Conservation (phyloP, 1,284 basidiomycete species). For the Sporisorium scitamineum region DNA sequence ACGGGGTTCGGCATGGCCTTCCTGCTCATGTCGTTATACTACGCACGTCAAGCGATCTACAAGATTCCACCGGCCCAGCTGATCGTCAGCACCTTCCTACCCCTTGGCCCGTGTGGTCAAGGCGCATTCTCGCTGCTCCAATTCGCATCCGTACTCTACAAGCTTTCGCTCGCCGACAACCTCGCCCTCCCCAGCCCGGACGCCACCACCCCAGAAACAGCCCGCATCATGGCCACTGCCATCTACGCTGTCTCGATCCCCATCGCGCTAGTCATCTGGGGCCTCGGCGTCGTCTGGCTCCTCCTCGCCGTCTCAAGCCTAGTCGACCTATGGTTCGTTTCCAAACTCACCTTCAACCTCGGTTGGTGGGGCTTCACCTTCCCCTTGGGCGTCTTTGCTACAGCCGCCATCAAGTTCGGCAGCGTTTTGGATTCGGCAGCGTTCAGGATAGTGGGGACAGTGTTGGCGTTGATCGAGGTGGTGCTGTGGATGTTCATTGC, state of each 20-base stretch:
- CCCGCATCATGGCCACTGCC: slow-evolving; percentile 50
- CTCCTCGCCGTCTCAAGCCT: slow-evolving; percentile 68
- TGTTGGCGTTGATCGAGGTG: slow-evolving; percentile 48
- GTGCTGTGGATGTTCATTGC: slow-evolving; percentile 49
- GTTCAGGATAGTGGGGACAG: slow-evolving; percentile 51
- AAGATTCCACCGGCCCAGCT: slow-evolving; percentile 71
- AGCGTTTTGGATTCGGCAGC: slow-evolving; percentile 46
- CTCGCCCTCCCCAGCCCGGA: slow-evolving; percentile 18
- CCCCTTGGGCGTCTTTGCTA: slow-evolving; percentile 58
- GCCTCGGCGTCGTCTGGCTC: slow-evolving; percentile 71
- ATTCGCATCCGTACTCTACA: slow-evolving; percentile 64
- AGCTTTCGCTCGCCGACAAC: slow-evolving; percentile 24
- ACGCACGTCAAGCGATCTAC: slow-evolving; percentile 72
- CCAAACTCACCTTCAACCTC: slow-evolving; percentile 56
- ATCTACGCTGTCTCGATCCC: slow-evolving; percentile 48
- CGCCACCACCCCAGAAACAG: slow-evolving; percentile 23
- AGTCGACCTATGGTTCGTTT: slow-evolving; percentile 52
- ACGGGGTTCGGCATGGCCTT: slow-evolving; percentile 72
- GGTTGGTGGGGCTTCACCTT: slow-evolving; percentile 63
- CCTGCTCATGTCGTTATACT: slow-evolving; percentile 75
- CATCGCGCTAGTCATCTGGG: slow-evolving; percentile 71
- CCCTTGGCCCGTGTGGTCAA: slow-evolving; percentile 75
- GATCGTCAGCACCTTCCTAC: slow-evolving; percentile 76
- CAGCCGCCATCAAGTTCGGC: slow-evolving; percentile 53
- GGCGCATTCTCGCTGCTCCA: slow-evolving; percentile 75